Evolutionary conservation across 345 rosid species (phyloP), one percentile per base, ranked within the genome.

Genomic region (Cochlearia excelsa): DNA sequence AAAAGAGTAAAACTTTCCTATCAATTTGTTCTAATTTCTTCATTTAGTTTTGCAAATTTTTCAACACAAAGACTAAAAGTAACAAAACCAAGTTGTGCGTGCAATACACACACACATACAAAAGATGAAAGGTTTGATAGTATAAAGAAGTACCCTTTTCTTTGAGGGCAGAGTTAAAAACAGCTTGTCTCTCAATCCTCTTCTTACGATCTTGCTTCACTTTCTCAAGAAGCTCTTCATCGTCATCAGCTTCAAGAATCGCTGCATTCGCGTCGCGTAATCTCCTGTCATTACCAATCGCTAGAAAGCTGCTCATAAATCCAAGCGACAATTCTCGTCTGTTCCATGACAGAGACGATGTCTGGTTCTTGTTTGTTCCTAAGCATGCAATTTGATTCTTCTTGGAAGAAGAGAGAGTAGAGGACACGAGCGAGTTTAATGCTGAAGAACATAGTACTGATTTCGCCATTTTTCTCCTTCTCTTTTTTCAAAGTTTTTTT

Each of bases 231-330:
- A 92, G 84, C 77, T 92, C 98, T 52, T 65, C 80, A 73, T 86
- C 95, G 38, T 93, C 99, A 59, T 93, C 97, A 23, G 99, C 94
- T 70, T 93, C 97, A 7, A 93, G 78, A 29, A 93, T 79, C 49
- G 94, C 89, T 38, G 96, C 96, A 81, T 76, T 77, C 33, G 84
- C 83, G n/a, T 61, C 66, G 4, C 42, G 43, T 37, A 51, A 61
- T 59, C 60, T 54, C 29, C 66, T 67, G 47, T 68, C 66, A 28
- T 68, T 69, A 53, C 79, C 67, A 26, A 79, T 61, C 54, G 78
- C 82, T 7, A 74, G 77, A 33, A 80, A 66, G 55, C 79, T 67
- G 53, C 83, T 44, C 47, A 88, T 49, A 54, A 88, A 73, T 43
- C 84, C 57, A 51, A 83, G 42, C 0, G 88, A 79, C 30, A 88